phyloP scores from a whole-genome alignment of 1,139 yeast species.

The Kazachstania sp. region DNA sequence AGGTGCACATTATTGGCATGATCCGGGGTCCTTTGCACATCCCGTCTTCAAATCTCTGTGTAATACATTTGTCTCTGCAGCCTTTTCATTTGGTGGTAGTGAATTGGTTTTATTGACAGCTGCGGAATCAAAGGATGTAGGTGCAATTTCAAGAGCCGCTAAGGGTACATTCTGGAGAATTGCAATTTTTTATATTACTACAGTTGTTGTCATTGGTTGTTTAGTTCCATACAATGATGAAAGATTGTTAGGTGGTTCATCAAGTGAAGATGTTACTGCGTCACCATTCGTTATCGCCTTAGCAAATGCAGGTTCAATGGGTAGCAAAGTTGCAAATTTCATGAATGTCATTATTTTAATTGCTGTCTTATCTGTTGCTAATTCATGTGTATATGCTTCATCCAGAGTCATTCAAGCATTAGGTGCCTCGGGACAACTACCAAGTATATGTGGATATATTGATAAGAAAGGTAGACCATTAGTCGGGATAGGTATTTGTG shows the following conservation, averaged over 20 bases:
- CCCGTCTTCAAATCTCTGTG: slow-evolving; percentile 67
- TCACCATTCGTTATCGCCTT: slow-evolving; percentile 64
- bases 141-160: slow-evolving; percentile 56
- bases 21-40: slow-evolving; percentile 57
- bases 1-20: slow-evolving; percentile 55
- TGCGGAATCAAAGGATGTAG: slow-evolving; percentile 64
- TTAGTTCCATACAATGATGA: slow-evolving; percentile 57
- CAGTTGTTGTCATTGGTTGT: slow-evolving; percentile 53
- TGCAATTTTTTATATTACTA: slow-evolving; percentile 51
- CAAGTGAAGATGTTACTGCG: slow-evolving; percentile 27
- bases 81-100: slow-evolving; percentile 76
- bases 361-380: slow-evolving; percentile 64
- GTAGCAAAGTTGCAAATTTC: slow-evolving; percentile 45
- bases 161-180: slow-evolving; percentile 72
- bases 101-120: slow-evolving; percentile 80
- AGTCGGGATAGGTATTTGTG: slow-evolving; percentile 51
- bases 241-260: slow-evolving; percentile 40
- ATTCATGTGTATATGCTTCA: slow-evolving; percentile 69
- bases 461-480: slow-evolving; percentile 59
- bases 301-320: slow-evolving; percentile 35
- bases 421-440: slow-evolving; percentile 76
- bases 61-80: slow-evolving; percentile 72
- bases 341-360: slow-evolving; percentile 66
- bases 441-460: slow-evolving; percentile 53
- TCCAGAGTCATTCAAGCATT: slow-evolving; percentile 77